phyloP scores from a whole-genome alignment of 345 rosid genomes.

The Acer saccharum region DNA sequence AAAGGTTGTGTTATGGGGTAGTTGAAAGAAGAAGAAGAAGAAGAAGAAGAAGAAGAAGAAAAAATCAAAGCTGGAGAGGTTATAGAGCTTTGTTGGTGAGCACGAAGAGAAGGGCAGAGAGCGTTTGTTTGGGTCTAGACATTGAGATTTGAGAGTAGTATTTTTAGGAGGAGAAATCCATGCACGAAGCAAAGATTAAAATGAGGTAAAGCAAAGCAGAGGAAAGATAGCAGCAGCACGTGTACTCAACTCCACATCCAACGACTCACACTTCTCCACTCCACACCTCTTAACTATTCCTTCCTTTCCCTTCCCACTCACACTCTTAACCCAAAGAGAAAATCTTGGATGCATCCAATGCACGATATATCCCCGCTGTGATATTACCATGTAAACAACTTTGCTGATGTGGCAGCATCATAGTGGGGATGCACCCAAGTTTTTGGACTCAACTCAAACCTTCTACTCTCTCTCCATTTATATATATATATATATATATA shows the following conservation, averaged over 20 bases:
- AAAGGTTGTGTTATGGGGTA: conserved; percentile 9
- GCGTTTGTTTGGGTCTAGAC: not conserved
- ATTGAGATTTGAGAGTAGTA: conserved; percentile 9
- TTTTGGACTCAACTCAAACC: no score
- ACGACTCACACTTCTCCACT: conserved; percentile 33
- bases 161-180: conserved; percentile 65
- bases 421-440: no score
- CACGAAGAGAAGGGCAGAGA: conserved; percentile 31
- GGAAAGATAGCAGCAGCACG: conserved; percentile 41
- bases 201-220: conserved; percentile 27
- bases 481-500: no score
- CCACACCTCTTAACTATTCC: conserved; percentile 35
- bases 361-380: no score
- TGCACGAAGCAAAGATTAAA: conserved; percentile 62
- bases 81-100: conserved; percentile 32
- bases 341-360: no score
- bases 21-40: conserved; percentile 17
- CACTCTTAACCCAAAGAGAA: not conserved
- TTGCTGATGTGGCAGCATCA: no score
- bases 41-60: not conserved
- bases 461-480: no score
- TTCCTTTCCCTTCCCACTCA: conserved; percentile 45
- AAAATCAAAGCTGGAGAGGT: conserved; percentile 24
- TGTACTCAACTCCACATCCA: conserved; percentile 44
- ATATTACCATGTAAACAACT: no score